Evolutionary conservation across 441 rosid species (phyloP), one percentile per base, ranked within the genome.

Genomic region (Syzygium malaccense): DNA sequence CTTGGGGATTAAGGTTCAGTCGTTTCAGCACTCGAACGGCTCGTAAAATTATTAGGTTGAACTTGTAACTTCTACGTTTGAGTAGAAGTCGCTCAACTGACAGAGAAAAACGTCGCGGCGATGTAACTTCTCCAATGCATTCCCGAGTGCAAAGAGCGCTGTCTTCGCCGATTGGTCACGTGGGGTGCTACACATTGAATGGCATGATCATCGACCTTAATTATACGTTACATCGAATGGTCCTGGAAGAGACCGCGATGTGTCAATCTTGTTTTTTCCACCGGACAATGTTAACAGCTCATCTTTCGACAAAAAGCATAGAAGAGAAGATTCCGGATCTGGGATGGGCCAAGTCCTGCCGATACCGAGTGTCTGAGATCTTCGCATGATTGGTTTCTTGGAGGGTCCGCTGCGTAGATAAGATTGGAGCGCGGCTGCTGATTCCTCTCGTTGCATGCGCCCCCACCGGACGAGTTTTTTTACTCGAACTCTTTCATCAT

Each of bases 201-300:
- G 64, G 32, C 60, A 2, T 2, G 17, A 18, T 33, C 48, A 19
- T 17, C 28, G 45, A 85, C 18, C 28, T 30, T 23, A 14, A 49
- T 58, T 30, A 25, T 49, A 86, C 51, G 54, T 3, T 14, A 41
- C 71, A 37, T 62, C 71, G 51, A 56, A 57, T 18, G 57, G 87
- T 56, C 87, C 71, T 57, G 20, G 66, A 14, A 25, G 87, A 57
- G 53, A 86, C 30, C 45, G 87, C 60, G 87, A 37, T 4, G 51
- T 86, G 8, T 25, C 87, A 2, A 51, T 71, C 51, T 57, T 86
- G 87, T 56, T 62, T 86, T 86, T 86, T 49, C 20, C 48, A 9
- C 5, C 30, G 18, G 87, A 86, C 87, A 57, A 37, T 68, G 25
- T 62, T 41, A 2, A 86, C 87, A 86, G 87, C 87, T 86, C 87